Evolutionary conservation across 805 yeast genomes (phyloP).

Genomic region (Cyberlindnera xishuangbannaensis): DNA sequence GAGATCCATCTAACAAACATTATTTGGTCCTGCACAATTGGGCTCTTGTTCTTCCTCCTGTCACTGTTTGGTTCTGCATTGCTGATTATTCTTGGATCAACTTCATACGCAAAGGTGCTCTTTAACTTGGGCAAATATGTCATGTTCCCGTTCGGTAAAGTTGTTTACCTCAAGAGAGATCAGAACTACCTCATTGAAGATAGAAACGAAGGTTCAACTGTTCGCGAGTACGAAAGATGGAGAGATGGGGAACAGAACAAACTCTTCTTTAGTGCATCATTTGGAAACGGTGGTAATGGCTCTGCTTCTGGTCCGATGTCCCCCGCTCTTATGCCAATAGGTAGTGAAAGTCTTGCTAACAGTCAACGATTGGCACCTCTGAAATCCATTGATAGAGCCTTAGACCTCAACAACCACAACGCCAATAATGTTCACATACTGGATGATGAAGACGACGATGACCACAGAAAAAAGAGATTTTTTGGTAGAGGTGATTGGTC

Average conservation of each 20-base stretch:
- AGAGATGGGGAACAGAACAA: slow-evolving; percentile 70
- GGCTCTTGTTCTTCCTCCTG: slow-evolving; percentile 50
- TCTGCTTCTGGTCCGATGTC: slow-evolving; percentile 6
- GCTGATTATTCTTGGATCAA: slow-evolving; percentile 38
- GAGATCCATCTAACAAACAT: slow-evolving; percentile 63
- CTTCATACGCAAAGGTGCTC: slow-evolving; percentile 57
- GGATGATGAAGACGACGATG: slow-evolving; percentile 17
- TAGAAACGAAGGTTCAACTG: slow-evolving; percentile 78
- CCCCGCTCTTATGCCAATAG: slow-evolving; percentile 7
- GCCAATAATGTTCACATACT: background rate
- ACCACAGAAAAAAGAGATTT: slow-evolving; percentile 41
- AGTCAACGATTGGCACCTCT: slow-evolving; percentile 8
- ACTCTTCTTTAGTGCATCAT: slow-evolving; percentile 52
- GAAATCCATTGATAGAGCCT: slow-evolving; percentile 5
- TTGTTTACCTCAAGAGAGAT: slow-evolving; percentile 72
- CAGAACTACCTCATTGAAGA: slow-evolving; percentile 82
- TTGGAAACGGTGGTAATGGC: slow-evolving; percentile 4
- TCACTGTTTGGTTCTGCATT: slow-evolving; percentile 45
- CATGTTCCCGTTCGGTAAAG: slow-evolving; percentile 83
- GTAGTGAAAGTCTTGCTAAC: slow-evolving; percentile 5
- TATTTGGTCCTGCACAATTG: slow-evolving; percentile 72
- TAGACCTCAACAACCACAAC: slow-evolving; percentile 1
- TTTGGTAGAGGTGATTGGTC: slow-evolving; percentile 95
- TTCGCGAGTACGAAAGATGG: slow-evolving; percentile 86
- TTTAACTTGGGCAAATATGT: slow-evolving; percentile 65